These are phyloP conservation scores for Entophlyctis luteolus DNA, from an alignment of 192 early-diverging fungal species.

Conservation along the genomic window DNA sequence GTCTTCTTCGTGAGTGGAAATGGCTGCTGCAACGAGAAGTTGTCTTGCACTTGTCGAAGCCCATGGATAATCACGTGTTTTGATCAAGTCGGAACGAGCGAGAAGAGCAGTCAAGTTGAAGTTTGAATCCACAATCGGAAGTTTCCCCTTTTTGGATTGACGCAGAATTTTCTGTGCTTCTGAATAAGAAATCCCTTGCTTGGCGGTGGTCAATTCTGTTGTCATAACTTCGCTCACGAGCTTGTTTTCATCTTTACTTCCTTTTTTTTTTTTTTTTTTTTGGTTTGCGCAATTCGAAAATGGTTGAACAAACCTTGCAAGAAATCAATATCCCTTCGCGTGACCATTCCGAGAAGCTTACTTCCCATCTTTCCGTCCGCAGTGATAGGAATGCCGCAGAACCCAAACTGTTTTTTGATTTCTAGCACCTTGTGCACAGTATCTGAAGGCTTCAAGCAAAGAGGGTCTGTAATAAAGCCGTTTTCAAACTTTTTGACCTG, in stretches of 20 bases:
- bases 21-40: slow-evolving; percentile 88
- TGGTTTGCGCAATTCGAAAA: background rate
- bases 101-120: slow-evolving; percentile 85
- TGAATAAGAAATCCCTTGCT: slow-evolving; percentile 80
- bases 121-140: slow-evolving; percentile 85
- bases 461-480: slow-evolving; percentile 95
- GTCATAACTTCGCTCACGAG: slow-evolving; percentile 82
- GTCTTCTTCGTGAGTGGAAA: slow-evolving; percentile 88
- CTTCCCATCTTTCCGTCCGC: slow-evolving; percentile 81
- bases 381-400: slow-evolving; percentile 96
- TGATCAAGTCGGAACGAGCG: slow-evolving; percentile 91
- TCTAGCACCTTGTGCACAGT: slow-evolving; percentile 79
- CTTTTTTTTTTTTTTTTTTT: background rate
- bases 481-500: slow-evolving; percentile 95
- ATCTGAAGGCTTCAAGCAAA: slow-evolving; percentile 77
- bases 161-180: slow-evolving; percentile 88
- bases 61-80: slow-evolving; percentile 92
- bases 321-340: slow-evolving; percentile 95
- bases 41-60: slow-evolving; percentile 90
- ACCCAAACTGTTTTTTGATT: slow-evolving; percentile 85
- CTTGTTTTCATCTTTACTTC: slow-evolving; percentile 51
- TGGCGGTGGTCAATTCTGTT: slow-evolving; percentile 79
- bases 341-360: slow-evolving; percentile 93
- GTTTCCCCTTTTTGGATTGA: slow-evolving; percentile 91
- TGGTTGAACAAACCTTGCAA: slow-evolving; percentile 35